A percentile compares a stretch with the other conserved stretches of the same genome.
Conservation (phyloP, 176 grass and related monocot species). For the Chrysopogon serrulatus region DNA sequence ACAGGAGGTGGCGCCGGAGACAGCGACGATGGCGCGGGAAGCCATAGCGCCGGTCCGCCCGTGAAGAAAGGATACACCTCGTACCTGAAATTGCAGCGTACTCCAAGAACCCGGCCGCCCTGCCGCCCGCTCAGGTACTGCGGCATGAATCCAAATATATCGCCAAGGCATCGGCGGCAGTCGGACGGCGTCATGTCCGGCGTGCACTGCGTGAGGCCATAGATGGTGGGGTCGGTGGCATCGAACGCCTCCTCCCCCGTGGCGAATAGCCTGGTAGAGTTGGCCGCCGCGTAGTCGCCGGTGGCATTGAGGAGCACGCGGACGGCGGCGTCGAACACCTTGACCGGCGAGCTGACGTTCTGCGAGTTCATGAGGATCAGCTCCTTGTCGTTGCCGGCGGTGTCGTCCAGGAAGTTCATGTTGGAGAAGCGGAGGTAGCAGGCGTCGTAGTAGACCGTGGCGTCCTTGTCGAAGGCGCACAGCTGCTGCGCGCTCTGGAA, state of each 20-base stretch:
- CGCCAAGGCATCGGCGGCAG: constrained; percentile 33
- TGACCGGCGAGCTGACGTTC: neutral
- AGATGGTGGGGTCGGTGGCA: neutral
- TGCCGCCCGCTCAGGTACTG: neutral
- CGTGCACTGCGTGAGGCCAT: constrained; percentile 50
- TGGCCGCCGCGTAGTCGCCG: constrained; percentile 18
- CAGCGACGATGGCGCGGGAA: neutral
- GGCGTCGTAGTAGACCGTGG: constrained; percentile 6
- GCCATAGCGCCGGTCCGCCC: constrained; percentile 6
- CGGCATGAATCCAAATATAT: neutral
- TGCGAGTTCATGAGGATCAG: neutral
- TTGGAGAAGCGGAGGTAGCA: constrained; percentile 48
- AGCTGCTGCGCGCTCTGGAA: neutral
- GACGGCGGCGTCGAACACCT: constrained; percentile 14
- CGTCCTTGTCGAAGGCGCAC: constrained; percentile 19
- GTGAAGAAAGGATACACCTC: constrained; percentile 33
- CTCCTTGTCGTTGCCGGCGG: neutral
- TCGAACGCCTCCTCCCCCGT: constrained; percentile 29
- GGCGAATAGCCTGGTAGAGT: constrained; percentile 27
- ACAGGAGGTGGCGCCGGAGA: neutral
- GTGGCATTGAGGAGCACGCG: constrained; percentile 23
- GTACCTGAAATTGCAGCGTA: constrained; percentile 49
- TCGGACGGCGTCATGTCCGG: constrained; percentile 24
- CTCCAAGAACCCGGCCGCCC: constrained; percentile 8
- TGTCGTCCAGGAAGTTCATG: neutral